A percentile compares a stretch with the other conserved stretches of the same genome.
Conservation (phyloP, 2,329 filamentous ascomycete genomes). For the Boeremia exigua region DNA sequence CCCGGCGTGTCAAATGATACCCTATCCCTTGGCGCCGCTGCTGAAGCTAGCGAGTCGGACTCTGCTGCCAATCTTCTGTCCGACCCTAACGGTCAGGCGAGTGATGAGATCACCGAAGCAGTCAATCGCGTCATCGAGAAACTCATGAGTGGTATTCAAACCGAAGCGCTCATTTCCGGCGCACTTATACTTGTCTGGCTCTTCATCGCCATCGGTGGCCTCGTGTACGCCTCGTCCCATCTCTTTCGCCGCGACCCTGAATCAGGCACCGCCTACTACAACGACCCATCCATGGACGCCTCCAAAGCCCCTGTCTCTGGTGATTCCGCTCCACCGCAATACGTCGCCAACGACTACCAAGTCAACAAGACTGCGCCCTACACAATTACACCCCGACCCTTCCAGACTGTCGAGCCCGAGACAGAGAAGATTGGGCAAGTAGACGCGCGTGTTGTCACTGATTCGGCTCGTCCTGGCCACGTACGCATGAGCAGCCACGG, state of each 20-base stretch:
- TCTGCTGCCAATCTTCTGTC: slow-evolving; percentile 76
- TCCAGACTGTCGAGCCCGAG: slow-evolving; percentile 50
- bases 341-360: slow-evolving; percentile 51
- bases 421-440: slow-evolving; percentile 54
- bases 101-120: slow-evolving; percentile 81
- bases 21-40: slow-evolving; percentile 79
- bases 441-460: slow-evolving; percentile 50
- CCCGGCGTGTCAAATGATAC: slow-evolving; percentile 79
- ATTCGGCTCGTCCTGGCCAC: slow-evolving; percentile 52
- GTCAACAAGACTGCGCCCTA: slow-evolving; percentile 56
- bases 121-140: slow-evolving; percentile 72
- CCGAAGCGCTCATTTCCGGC: slow-evolving; percentile 80
- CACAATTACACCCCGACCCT: slow-evolving; percentile 52
- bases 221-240: slow-evolving; percentile 69
- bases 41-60: slow-evolving; percentile 55
- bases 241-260: slow-evolving; percentile 69
- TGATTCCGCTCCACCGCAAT: slow-evolving; percentile 49
- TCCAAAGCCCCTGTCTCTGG: slow-evolving; percentile 24
- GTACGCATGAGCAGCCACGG: slow-evolving; percentile 54
- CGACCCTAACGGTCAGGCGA: slow-evolving; percentile 73
- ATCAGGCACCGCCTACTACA: slow-evolving; percentile 56
- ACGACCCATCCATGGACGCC: slow-evolving; percentile 37
- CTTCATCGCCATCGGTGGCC: slow-evolving; percentile 75
- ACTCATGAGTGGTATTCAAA: slow-evolving; percentile 71
- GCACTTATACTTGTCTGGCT: slow-evolving; percentile 79